phyloP scores from a whole-genome alignment of 805 yeast genomes.

The Saccharomycopsis synnaedendra region DNA sequence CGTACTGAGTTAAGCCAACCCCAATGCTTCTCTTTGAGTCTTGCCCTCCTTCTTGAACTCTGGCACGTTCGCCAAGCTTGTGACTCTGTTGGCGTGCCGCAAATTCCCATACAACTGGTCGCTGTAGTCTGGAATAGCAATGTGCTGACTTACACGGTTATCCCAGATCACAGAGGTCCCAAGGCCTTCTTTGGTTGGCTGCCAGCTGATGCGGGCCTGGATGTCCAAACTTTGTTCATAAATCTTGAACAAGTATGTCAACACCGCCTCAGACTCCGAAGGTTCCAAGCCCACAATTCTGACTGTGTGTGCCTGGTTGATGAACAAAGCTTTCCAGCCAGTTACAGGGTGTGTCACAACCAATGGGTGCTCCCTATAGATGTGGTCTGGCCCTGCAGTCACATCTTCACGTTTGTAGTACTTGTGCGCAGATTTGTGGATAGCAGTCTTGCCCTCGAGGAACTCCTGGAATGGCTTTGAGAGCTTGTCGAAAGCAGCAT shows the following conservation, averaged over 20 bases:
- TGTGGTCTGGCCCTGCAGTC: conserved; percentile 33
- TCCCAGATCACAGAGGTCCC: conserved; percentile 52
- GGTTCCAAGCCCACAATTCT: conserved; percentile 42
- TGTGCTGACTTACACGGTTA: conserved; percentile 43
- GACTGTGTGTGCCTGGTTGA: conserved; percentile 39
- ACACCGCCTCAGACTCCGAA: conserved; percentile 37
- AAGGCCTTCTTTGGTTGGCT: conserved; percentile 28
- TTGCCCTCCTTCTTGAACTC: conserved; percentile 37
- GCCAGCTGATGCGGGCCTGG: conserved; percentile 44
- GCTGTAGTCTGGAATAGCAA: conserved; percentile 34
- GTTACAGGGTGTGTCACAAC: conserved; percentile 58
- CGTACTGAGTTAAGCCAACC: conserved; percentile 18
- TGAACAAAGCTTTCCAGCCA: conserved; percentile 47
- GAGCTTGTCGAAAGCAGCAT: conserved; percentile 41
- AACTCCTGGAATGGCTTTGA: conserved; percentile 37
- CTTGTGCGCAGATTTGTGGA: conserved; percentile 30
- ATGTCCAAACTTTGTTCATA: conserved; percentile 41
- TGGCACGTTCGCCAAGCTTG: conserved; percentile 44
- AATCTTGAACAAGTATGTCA: conserved; percentile 34
- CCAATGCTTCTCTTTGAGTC: conserved; percentile 43
- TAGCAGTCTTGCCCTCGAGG: conserved; percentile 33
- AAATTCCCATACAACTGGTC: conserved; percentile 27
- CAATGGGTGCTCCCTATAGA: conserved; percentile 48
- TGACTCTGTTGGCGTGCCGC: conserved; percentile 42
- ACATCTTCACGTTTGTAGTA: conserved; percentile 34